These are phyloP conservation scores for Lycium ferocissimum DNA, from an alignment of 257 asterid species.

Conservation along the genomic window DNA sequence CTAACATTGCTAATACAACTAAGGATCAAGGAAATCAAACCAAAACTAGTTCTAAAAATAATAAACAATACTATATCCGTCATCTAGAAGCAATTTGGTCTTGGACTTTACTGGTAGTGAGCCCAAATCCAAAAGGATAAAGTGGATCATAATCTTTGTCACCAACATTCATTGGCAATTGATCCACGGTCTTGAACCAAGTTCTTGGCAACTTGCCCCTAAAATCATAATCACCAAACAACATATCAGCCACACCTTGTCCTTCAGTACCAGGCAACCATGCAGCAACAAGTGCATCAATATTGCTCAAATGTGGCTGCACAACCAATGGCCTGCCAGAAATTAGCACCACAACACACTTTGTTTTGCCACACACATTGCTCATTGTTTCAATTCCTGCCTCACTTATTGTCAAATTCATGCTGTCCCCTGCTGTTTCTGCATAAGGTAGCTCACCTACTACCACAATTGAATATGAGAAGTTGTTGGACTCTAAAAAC, in stretches of 20 bases:
- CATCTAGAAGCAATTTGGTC: constrained; percentile 17
- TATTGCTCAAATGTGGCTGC: constrained; percentile 44
- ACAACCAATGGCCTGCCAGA: constrained; percentile 64
- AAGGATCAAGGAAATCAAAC: background rate
- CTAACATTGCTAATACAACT: background rate
- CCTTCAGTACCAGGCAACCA: constrained; percentile 82
- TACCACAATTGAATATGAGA: constrained; percentile 56
- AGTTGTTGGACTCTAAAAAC: constrained; percentile 42
- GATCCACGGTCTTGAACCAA: constrained; percentile 67
- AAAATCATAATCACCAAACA: constrained; percentile 64
- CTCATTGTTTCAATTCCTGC: constrained; percentile 43
- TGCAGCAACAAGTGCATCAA: constrained; percentile 70
- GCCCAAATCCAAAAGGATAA: constrained; percentile 65
- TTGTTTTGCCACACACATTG: constrained; percentile 49
- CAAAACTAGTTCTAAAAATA: background rate
- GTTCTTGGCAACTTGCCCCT: constrained; percentile 61
- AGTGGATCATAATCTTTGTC: constrained; percentile 66
- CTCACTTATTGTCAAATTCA: constrained; percentile 49
- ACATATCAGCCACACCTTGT: constrained; percentile 62
- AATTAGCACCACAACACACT: constrained; percentile 61
- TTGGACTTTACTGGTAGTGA: constrained; percentile 38
- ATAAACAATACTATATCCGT: background rate
- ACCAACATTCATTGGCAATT: constrained; percentile 66
- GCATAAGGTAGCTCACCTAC: constrained; percentile 66
- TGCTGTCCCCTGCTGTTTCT: constrained; percentile 52